Conservation (phyloP, 768 basidiomycete species). For the Agrocybe pediades region DNA sequence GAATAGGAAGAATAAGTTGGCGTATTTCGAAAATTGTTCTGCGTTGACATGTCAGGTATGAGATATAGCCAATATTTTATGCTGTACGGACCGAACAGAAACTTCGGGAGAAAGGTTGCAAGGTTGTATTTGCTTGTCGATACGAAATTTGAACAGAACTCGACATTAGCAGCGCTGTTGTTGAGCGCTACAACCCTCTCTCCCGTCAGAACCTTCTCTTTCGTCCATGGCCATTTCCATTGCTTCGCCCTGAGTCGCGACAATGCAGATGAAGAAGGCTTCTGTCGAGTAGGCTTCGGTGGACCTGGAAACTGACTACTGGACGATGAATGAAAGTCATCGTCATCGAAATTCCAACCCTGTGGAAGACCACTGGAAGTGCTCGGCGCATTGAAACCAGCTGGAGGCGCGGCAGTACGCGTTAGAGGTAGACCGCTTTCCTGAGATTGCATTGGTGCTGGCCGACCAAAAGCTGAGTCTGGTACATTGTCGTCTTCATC, state of each 20-base stretch:
- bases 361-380: conserved; percentile 53
- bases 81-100: conserved; percentile 72
- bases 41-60: conserved; percentile 15
- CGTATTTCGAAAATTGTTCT: conserved; percentile 99
- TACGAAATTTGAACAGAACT: conserved; percentile 80
- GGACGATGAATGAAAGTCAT: conserved; percentile 46
- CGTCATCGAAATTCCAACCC: conserved; percentile 77
- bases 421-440: conserved; percentile 63
- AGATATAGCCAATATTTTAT: background rate
- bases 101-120: conserved; percentile 88
- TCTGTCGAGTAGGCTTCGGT: conserved; percentile 37
- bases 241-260: conserved; percentile 34
- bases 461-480: conserved; percentile 66
- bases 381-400: conserved; percentile 55
- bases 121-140: conserved; percentile 96
- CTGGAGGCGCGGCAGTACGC: conserved; percentile 59
- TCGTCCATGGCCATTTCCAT: conserved; percentile 89
- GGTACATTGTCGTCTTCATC: conserved; percentile 77
- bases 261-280: conserved; percentile 19
- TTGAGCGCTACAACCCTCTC: conserved; percentile 86
- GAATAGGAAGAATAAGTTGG: conserved; percentile 98
- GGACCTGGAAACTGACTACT: conserved; percentile 44
- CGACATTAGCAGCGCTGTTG: conserved; percentile 64
- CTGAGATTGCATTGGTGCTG: conserved; percentile 50
- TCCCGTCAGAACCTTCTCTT: conserved; percentile 61